phyloP scores from a whole-genome alignment of 73 alveolate genomes.

The Strombidium stylifer region DNA sequence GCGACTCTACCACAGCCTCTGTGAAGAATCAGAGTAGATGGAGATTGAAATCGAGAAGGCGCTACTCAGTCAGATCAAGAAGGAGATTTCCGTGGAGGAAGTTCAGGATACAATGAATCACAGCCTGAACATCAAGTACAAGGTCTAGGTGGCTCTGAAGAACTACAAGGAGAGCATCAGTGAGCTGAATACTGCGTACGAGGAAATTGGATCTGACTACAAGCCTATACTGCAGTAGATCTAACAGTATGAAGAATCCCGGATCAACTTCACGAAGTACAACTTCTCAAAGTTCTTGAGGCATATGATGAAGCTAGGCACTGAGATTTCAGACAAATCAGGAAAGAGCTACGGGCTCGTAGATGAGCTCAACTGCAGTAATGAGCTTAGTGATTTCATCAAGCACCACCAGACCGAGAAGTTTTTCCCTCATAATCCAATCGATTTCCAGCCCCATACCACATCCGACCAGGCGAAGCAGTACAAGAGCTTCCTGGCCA shows the following conservation, averaged over 20 bases:
- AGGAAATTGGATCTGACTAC: conserved; percentile 1
- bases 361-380: conserved; percentile 36
- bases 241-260: conserved; percentile 8
- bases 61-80: conserved; percentile 5
- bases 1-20: conserved; percentile 3
- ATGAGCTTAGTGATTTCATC: conserved; percentile 49
- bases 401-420: conserved; percentile 22
- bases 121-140: conserved; percentile 14
- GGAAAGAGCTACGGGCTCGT: conserved; percentile 15
- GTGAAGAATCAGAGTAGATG: conserved; percentile 7
- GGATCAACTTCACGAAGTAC: conserved; percentile 15
- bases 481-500: not conserved
- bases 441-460: conserved; percentile 13
- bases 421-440: not conserved
- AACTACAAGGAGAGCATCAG: conserved; percentile 13
- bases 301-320: conserved; percentile 5
- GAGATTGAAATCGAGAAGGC: conserved; percentile 15
- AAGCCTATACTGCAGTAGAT: conserved; percentile 1
- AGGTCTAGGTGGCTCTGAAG: conserved; percentile 19
- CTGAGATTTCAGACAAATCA: not conserved
- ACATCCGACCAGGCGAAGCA: not conserved
- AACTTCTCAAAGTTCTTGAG: conserved; percentile 6
- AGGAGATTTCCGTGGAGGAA: not conserved
- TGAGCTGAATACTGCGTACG: not conserved
- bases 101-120: conserved; percentile 2